These are phyloP conservation scores for Beauveria caledonica DNA, from an alignment of 2,329 filamentous ascomycete species.

Conservation along the genomic window DNA sequence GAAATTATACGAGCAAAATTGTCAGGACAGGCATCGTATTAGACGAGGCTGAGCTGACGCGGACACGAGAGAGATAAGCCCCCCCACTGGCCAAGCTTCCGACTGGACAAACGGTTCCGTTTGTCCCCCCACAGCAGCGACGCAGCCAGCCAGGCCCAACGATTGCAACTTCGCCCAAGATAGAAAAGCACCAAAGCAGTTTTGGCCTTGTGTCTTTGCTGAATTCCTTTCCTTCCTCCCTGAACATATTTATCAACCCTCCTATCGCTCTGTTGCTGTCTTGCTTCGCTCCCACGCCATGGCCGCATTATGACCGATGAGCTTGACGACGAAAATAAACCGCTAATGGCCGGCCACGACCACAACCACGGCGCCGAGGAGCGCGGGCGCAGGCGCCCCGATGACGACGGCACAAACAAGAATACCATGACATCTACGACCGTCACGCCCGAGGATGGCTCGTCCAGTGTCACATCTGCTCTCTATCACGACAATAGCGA, in stretches of 20 bases:
- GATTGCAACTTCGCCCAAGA: neutral
- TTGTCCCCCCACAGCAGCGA: neutral
- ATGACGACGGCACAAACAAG: neutral
- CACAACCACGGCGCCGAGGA: constrained; percentile 5
- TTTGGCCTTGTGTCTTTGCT: too few species aligned
- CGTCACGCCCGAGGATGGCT: neutral
- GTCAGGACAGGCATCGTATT: too few species aligned
- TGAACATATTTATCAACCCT: neutral
- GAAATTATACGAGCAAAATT: neutral
- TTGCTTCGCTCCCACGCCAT: neutral
- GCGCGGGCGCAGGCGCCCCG: neutral
- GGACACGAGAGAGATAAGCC: neutral
- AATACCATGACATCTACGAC: constrained; percentile 5
- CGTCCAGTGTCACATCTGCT: constrained; percentile 14
- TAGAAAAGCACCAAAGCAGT: neutral
- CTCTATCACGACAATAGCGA: constrained; percentile 12
- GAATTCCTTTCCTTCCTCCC: neutral
- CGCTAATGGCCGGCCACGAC: constrained; percentile 16
- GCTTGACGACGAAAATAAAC: constrained; percentile 16
- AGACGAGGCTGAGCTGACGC: neutral
- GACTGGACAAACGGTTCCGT: neutral
- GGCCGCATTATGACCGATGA: constrained; percentile 13
- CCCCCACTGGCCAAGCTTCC: neutral
- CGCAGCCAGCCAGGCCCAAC: neutral
- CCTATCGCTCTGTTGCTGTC: neutral